Base-by-base conservation (phyloP, 164 flowering plant species). In the Magnolia changhungtana region DNA sequence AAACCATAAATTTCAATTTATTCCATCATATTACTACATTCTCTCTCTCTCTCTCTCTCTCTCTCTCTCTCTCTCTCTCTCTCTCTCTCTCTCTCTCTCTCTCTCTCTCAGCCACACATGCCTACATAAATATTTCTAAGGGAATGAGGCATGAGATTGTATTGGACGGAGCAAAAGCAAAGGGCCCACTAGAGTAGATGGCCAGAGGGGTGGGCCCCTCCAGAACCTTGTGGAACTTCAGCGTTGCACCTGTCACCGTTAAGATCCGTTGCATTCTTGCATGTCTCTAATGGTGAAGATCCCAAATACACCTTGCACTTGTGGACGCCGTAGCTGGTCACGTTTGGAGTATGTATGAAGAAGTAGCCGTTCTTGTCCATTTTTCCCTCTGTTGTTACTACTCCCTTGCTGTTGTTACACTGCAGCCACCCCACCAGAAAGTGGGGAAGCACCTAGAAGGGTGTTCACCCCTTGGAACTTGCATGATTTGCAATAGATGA, bases 291-390 rank as follows among this genome's bases (percentile, higher is more conserved):
- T 7, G 76, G 45, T 8, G 70, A 74, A 1, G 61, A 64, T 59
- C 2, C 69, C 61, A 74, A 20, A 63, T 69, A 83, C 16, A 81
- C 89, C 79, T 69, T 84, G 88, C 96, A 94, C 75, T 83, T 88
- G 85, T 82, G 88, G 78, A 72, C 76, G 8, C 81, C 92, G 72
- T 31, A 85, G 63, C 75, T 84, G 51, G 85, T 87, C 63, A 92
- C 63, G 83, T 85, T 83, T 1, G 90, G 87, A 23, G 85, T 85
- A 18, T 74, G 14, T 61, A 89, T 24, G 78, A 78, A 83, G 87
- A 90, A 92, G 82, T 88, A 91, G 4, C 96, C 97, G n/a, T 91
- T 90, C 82, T 87, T 86, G 88, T 94, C 94, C 2, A 96, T 87
- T 9, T 21, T 81, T 7, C 80, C 84, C 8, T 79, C 21, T 18